Percentiles rank a stretch among this genome's conserved stretches.
Evolutionary conservation across 2,329 filamentous ascomycete genomes (phyloP).

Genomic region (Zelopaecilomyces penicillatus): DNA sequence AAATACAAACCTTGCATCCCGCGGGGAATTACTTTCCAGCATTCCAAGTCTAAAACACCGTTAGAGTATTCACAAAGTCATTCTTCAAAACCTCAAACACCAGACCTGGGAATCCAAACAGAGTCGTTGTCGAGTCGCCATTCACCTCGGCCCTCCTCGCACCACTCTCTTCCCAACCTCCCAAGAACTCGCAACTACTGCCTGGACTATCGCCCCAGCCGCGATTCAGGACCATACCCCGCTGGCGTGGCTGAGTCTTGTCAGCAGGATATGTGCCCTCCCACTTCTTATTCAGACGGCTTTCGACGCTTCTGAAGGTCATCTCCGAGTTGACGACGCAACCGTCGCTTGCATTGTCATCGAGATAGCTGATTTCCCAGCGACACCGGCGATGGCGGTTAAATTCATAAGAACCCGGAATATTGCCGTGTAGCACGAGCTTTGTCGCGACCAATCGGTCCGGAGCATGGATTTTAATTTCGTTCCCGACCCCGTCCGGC

Average conservation of each 20-base stretch:
- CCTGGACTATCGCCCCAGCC: conserved; percentile 89
- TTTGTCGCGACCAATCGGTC: conserved; percentile 80
- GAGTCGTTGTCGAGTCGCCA: conserved; percentile 61
- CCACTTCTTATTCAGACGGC: conserved; percentile 61
- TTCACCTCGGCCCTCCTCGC: conserved; percentile 44
- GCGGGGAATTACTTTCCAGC: too few species aligned
- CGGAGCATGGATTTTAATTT: conserved; percentile 34
- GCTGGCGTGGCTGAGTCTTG: conserved; percentile 42
- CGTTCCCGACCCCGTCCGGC: conserved; percentile 16
- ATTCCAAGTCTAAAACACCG: conserved; percentile 56
- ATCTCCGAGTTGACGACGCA: conserved; percentile 64
- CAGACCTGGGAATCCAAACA: conserved; percentile 89
- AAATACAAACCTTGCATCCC: conserved; percentile 13
- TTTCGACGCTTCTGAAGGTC: conserved; percentile 64
- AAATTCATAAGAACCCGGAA: conserved; percentile 93
- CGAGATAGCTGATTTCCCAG: conserved; percentile 65
- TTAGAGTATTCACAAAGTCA: conserved; percentile 79
- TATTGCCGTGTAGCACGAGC: conserved; percentile 86
- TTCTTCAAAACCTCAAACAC: conserved; percentile 96
- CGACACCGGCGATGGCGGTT: conserved; percentile 85
- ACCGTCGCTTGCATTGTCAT: conserved; percentile 31
- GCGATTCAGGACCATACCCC: conserved; percentile 82
- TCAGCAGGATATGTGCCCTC: conserved; percentile 52
- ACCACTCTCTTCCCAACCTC: conserved; percentile 74
- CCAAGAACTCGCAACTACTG: conserved; percentile 77